phyloP scores from a whole-genome alignment of 371 early-diverging fungal species.

The Batkoa obscura region DNA sequence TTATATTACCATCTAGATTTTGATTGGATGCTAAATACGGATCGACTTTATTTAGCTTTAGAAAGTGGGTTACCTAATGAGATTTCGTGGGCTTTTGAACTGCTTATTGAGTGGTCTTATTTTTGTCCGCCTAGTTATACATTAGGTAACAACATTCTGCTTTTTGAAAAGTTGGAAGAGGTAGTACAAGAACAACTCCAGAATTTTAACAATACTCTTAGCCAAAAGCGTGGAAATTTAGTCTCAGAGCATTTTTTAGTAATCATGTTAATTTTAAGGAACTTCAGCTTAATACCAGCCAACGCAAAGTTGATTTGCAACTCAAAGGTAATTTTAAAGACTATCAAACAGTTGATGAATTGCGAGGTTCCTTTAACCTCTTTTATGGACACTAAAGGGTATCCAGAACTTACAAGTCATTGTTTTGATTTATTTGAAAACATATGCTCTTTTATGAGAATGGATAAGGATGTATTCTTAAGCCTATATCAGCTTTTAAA shows the following conservation, averaged over 20 bases:
- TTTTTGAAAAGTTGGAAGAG: not conserved
- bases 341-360: not conserved
- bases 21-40: not conserved
- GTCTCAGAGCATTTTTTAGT: not conserved
- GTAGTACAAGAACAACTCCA: not conserved
- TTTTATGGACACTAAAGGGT: not conserved
- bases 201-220: not conserved
- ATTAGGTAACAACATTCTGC: not conserved
- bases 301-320: not conserved
- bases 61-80: slow-evolving; percentile 1
- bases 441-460: no score
- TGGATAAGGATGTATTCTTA: not conserved
- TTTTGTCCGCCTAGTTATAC: not conserved
- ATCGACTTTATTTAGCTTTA: not conserved
- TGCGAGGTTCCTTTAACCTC: not conserved
- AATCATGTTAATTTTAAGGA: not conserved
- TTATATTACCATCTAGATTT: not conserved
- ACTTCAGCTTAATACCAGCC: not conserved
- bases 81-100: not conserved
- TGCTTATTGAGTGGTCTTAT: not conserved
- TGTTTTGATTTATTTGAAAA: not conserved
- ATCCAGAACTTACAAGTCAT: not conserved
- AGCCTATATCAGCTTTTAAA: not conserved
- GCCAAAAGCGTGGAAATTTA: not conserved
- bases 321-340: not conserved